Base-by-base conservation (phyloP, 2,329 filamentous ascomycete genomes). In the Ramularia collo-cygni region DNA sequence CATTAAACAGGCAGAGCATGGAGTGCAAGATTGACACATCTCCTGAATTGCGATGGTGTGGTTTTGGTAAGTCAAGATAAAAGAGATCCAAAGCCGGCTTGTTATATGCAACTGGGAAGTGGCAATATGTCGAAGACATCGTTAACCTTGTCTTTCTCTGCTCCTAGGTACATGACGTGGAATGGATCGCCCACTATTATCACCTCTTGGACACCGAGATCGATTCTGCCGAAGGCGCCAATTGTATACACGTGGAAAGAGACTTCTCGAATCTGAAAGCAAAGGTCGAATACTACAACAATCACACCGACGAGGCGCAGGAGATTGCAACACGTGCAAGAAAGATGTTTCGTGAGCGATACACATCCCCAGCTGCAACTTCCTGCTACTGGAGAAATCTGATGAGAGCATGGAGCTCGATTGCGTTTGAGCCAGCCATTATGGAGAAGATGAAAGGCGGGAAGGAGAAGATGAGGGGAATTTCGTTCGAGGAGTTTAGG, bases 321-420 rank as follows among this genome's bases (percentile, higher is more conserved):
- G 33, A 42, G 7, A 48, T 55, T 28, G 52, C 51, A 4, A 40
- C 49, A 8, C 45, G 44, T 9, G 43, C 45, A 5, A 44, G 32
- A 14, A 27, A 30, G 4, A 46, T 36, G 5, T 54, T 55, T 36
- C 35, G 52, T 4, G 47, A 55, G 35, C 46, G 52, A 34, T 54
- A 52, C 24, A 50, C 50, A 3, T 50, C 50, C 12, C 50, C 52
- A n/a, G 52, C 52, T 16, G 57, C 57, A 1, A 52, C 54, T 15
- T 48, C 55, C 26, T 60, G 57, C 36, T 60, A 60, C 34, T 59
- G 57, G 54, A 43, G 40, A 17, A 43, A 43, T 37, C 38, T 58
- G 31, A 37, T 55, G n/a, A 26, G 40, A 9, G 42, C 43, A 5
- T 60, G 55, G 52, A 43, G 43, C 4, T 34, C 43, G 4, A 51